phyloP scores from a whole-genome alignment of 441 rosid species.

The Arabidopsis lyrata region DNA sequence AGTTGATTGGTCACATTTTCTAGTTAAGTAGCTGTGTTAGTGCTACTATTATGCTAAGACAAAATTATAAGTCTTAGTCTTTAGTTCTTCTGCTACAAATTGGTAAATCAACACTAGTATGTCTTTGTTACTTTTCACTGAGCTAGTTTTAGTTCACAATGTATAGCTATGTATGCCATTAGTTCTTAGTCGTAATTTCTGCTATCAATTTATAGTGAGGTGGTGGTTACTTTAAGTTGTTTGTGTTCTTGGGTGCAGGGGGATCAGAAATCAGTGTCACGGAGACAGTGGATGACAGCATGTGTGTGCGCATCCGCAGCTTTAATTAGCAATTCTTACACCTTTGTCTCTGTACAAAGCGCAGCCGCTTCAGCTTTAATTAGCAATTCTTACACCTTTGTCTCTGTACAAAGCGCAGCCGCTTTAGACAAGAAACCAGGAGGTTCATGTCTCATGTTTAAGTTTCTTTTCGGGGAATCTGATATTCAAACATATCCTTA shows the following conservation, averaged over 20 bases:
- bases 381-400: constrained; percentile 49
- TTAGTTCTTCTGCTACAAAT: constrained; percentile 13
- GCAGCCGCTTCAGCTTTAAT: constrained; percentile 62
- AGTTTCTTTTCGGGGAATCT: not conserved
- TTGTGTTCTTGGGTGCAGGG: constrained; percentile 49
- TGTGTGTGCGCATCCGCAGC: constrained; percentile 69
- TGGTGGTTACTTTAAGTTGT: not conserved
- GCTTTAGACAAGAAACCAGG: constrained; percentile 68
- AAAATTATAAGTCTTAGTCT: not conserved
- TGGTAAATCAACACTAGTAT: not conserved
- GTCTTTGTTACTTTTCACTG: not conserved
- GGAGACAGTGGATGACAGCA: constrained; percentile 66
- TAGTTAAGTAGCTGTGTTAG: not conserved
- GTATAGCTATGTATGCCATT: not conserved
- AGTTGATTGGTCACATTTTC: not conserved
- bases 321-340: constrained; percentile 53
- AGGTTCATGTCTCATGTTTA: constrained; percentile 53
- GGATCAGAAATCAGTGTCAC: constrained; percentile 53
- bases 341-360: constrained; percentile 52
- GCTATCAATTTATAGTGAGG: not conserved
- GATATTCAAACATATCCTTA: not conserved
- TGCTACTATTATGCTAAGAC: not conserved
- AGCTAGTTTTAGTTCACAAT: constrained; percentile 6
- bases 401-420: constrained; percentile 52
- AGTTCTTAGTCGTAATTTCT: constrained; percentile 2